phyloP scores from a whole-genome alignment of 805 yeast species.

The Kazachstania bromeliacearum region DNA sequence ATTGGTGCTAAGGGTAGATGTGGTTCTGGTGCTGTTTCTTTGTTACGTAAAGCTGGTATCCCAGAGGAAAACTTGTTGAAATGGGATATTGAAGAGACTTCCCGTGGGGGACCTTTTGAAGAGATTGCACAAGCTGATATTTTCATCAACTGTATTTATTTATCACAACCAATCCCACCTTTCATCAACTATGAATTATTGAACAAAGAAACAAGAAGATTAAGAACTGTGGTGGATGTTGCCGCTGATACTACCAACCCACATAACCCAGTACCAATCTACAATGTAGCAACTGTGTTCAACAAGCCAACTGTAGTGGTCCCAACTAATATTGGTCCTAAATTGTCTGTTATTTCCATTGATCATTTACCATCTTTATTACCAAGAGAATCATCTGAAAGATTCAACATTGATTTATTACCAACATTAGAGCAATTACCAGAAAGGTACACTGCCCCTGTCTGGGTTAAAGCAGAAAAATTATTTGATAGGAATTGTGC shows the following conservation, averaged over 20 bases:
- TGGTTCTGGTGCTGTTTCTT: slow-evolving; percentile 92
- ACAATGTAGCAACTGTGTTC: slow-evolving; percentile 82
- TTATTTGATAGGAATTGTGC: slow-evolving; percentile 78
- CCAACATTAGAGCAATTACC: slow-evolving; percentile 85
- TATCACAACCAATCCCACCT: slow-evolving; percentile 89
- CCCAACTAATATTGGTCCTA: slow-evolving; percentile 69
- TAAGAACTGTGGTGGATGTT: slow-evolving; percentile 92
- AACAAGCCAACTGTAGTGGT: slow-evolving; percentile 84
- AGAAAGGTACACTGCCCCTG: slow-evolving; percentile 71
- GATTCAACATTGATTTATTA: slow-evolving; percentile 74
- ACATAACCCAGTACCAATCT: slow-evolving; percentile 95
- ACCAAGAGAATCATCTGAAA: slow-evolving; percentile 96
- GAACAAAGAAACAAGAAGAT: slow-evolving; percentile 57
- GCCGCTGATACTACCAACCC: slow-evolving; percentile 98
- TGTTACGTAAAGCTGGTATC: slow-evolving; percentile 72
- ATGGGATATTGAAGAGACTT: slow-evolving; percentile 98
- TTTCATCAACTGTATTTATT: slow-evolving; percentile 91
- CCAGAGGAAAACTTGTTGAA: slow-evolving; percentile 75
- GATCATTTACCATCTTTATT: slow-evolving; percentile 93
- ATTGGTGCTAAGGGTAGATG: slow-evolving; percentile 99
- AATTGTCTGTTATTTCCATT: slow-evolving; percentile 83
- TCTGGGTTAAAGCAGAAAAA: slow-evolving; percentile 83
- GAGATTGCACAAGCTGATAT: slow-evolving; percentile 84
- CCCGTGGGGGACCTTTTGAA: slow-evolving; percentile 92
- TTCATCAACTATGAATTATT: slow-evolving; percentile 65